Evolutionary conservation across 192 early-diverging fungal genomes (phyloP).

Genomic region (Fimicolochytrium jonesii): DNA sequence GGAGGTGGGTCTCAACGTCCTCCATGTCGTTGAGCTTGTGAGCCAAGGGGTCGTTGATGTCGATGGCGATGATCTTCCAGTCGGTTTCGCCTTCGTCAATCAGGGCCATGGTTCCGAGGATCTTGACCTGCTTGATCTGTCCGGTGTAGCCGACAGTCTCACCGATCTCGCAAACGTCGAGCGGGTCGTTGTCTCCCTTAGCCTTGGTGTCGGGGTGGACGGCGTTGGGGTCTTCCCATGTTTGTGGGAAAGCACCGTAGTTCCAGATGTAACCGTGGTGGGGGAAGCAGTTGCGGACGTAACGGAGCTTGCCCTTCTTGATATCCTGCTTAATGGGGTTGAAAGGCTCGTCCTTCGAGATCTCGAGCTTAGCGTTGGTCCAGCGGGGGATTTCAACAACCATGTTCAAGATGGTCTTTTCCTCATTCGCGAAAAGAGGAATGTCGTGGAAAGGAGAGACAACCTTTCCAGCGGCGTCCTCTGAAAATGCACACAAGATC

Average conservation of each 20-base stretch:
- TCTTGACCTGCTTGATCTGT: slow-evolving; percentile 99
- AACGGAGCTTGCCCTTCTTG: slow-evolving; percentile 99
- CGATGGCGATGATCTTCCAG: slow-evolving; percentile 99
- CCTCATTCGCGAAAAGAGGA: slow-evolving; percentile 87
- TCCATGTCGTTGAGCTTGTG: slow-evolving; percentile 97
- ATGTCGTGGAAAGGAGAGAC: slow-evolving; percentile 98
- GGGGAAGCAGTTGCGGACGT: slow-evolving; percentile 97
- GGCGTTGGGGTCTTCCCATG: slow-evolving; percentile 96
- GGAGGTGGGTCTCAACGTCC: slow-evolving; percentile 96
- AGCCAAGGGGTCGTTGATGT: slow-evolving; percentile 96
- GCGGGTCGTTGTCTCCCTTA: slow-evolving; percentile 93
- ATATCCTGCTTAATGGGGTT: slow-evolving; percentile 99
- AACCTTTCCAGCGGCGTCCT: slow-evolving; percentile 66
- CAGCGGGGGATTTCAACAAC: slow-evolving; percentile 97
- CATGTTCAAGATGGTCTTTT: slow-evolving; percentile 94
- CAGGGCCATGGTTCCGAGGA: slow-evolving; percentile 97
- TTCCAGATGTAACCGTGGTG: slow-evolving; percentile 99
- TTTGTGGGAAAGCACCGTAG: slow-evolving; percentile 99
- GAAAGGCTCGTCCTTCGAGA: slow-evolving; percentile 91
- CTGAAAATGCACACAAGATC: slow-evolving; percentile 22
- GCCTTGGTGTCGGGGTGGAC: slow-evolving; percentile 91
- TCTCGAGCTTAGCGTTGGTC: slow-evolving; percentile 99
- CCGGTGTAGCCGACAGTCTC: slow-evolving; percentile 86
- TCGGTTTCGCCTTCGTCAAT: slow-evolving; percentile 99
- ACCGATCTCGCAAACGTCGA: slow-evolving; percentile 98